Evolutionary conservation across 805 yeast species (phyloP).

Genomic region (Candida schatavii): DNA sequence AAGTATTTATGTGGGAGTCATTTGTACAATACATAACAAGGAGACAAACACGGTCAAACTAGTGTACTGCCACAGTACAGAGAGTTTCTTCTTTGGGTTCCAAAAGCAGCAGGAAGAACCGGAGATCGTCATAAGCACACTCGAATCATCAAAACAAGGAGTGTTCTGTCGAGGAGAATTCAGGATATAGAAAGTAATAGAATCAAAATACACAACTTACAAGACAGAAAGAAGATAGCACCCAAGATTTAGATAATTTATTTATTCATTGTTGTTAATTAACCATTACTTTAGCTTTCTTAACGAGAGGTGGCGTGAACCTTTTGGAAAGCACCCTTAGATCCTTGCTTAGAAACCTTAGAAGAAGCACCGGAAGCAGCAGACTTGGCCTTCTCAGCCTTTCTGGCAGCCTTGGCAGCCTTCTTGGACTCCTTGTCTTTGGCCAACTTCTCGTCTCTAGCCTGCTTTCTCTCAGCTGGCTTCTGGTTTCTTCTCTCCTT

Average conservation of each 20-base stretch:
- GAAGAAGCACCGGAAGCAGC: slow-evolving; percentile 70
- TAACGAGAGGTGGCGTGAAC: slow-evolving; percentile 97
- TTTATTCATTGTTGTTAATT: slow-evolving; percentile 1
- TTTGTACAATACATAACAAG: slow-evolving; percentile 18
- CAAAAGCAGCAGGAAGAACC: slow-evolving; percentile 6
- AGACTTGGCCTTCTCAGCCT: slow-evolving; percentile 84
- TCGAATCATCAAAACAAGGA: slow-evolving; percentile 16
- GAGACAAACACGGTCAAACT: slow-evolving; percentile 10
- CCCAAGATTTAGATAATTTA: slow-evolving; percentile 8
- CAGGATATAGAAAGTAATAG: background rate
- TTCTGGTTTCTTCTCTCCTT: slow-evolving; percentile 94
- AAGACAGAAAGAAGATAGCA: background rate
- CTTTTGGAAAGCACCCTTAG: slow-evolving; percentile 97
- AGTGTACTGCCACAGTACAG: slow-evolving; percentile 39
- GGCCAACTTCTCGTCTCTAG: slow-evolving; percentile 85
- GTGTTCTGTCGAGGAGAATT: slow-evolving; percentile 28
- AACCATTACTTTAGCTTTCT: slow-evolving; percentile 18
- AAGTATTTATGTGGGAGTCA: slow-evolving; percentile 30
- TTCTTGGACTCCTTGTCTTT: slow-evolving; percentile 87
- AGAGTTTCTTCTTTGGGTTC: slow-evolving; percentile 33
- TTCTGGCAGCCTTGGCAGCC: slow-evolving; percentile 91
- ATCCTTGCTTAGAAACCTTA: slow-evolving; percentile 90
- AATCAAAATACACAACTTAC: background rate
- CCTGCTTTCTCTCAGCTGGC: slow-evolving; percentile 98
- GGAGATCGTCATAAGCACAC: slow-evolving; percentile 24